Evolutionary conservation across 352 stramenopile species (phyloP).

Genomic region (Elongisporangium anandrum): DNA sequence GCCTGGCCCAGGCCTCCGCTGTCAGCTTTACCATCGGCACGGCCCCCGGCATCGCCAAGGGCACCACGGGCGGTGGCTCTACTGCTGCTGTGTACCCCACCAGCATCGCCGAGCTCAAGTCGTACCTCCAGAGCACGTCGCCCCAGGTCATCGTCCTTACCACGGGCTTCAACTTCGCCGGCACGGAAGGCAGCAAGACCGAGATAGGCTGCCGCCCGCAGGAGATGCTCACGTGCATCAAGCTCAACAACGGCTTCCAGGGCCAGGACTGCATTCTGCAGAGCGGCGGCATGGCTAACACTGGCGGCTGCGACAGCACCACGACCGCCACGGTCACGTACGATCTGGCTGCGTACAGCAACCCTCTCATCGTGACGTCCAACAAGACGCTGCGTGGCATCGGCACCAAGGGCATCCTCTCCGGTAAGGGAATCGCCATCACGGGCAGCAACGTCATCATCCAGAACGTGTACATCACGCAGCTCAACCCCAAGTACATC

Average conservation of each 20-base stretch:
- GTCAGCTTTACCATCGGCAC: conserved; percentile 17
- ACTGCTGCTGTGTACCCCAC: conserved; percentile 30
- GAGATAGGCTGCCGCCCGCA: conserved; percentile 24
- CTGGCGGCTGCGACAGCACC: too few species aligned
- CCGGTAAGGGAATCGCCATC: conserved; percentile 32
- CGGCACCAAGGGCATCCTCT: conserved; percentile 24
- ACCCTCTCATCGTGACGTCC: conserved; percentile 32
- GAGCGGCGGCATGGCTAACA: too few species aligned
- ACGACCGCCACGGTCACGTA: conserved; percentile 15
- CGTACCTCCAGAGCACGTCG: conserved; percentile 16
- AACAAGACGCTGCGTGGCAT: too few species aligned
- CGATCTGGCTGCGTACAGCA: conserved; percentile 24
- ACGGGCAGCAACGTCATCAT: conserved; percentile 38
- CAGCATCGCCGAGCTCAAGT: conserved; percentile 22
- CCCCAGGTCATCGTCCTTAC: conserved; percentile 30
- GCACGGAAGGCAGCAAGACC: conserved; percentile 26
- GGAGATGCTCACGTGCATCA: conserved; percentile 22
- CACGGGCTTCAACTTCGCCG: conserved; percentile 33
- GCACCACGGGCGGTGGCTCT: too few species aligned
- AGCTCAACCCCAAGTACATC: too few species aligned
- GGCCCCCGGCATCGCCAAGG: conserved; percentile 15
- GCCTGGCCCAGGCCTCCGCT: too few species aligned
- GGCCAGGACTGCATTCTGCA: too few species aligned
- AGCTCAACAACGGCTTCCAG: conserved; percentile 36
- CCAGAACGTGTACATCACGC: conserved; percentile 36